Percentiles rank a stretch among this genome's conserved stretches.
Conservation (phyloP, 169 alveolate genomes). For the Plasmodium gonderi region DNA sequence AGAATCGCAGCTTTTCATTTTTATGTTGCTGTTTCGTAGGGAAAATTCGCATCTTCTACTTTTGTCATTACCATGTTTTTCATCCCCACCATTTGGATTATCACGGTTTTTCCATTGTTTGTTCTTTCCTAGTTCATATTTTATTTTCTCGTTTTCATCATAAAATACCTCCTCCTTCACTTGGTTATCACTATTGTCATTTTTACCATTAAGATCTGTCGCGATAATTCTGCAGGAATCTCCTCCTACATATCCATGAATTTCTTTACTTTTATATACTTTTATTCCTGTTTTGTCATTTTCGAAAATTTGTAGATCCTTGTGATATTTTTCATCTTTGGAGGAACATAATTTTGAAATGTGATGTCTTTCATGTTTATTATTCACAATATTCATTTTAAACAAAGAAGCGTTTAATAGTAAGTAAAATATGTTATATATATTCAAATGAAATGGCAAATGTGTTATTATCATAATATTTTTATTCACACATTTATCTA, state of each 20-base stretch:
- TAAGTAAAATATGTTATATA: conserved; percentile 53
- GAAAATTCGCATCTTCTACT: conserved; percentile 17
- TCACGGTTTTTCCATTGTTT: not conserved
- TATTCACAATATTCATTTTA: not conserved
- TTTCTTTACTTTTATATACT: not conserved
- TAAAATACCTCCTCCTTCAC: too few relatives aligned
- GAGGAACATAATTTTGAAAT: not conserved
- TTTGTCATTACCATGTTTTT: not conserved
- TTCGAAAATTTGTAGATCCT: not conserved
- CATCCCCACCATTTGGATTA: too few relatives aligned
- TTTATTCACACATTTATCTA: conserved; percentile 67
- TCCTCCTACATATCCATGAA: not conserved
- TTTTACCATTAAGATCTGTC: too few relatives aligned
- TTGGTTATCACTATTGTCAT: too few relatives aligned
- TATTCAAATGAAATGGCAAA: conserved; percentile 52
- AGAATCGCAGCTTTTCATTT: conserved; percentile 26
- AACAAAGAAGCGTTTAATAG: conserved; percentile 38
- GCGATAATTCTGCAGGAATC: too few relatives aligned
- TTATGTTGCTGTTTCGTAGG: conserved; percentile 45
- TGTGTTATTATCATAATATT: conserved; percentile 63
- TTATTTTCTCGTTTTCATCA: not conserved
- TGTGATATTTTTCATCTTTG: not conserved
- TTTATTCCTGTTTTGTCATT: not conserved
- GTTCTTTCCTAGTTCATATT: not conserved
- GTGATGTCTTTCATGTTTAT: not conserved